Conservation (phyloP, 2,329 filamentous ascomycete genomes). For the Sphaerulina vaccinii region DNA sequence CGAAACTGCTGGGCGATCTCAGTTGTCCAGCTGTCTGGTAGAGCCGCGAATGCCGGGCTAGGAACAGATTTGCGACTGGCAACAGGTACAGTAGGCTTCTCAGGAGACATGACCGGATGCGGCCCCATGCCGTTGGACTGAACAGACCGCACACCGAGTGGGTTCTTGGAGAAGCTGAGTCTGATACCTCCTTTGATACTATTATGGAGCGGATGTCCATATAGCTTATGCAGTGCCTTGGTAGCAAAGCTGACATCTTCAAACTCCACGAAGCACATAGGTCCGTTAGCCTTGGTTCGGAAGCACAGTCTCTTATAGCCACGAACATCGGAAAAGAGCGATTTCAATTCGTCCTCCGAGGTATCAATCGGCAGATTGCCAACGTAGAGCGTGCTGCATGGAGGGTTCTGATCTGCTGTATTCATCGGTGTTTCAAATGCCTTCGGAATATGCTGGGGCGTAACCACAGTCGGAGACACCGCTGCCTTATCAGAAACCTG, state of each 20-base stretch:
- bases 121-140: constrained; percentile 59
- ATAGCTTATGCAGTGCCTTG: constrained; percentile 84
- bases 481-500: too few relatives aligned
- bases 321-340: constrained; percentile 86
- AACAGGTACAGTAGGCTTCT: too few relatives aligned
- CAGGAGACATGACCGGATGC: constrained; percentile 51
- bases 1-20: too few relatives aligned
- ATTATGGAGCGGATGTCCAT: constrained; percentile 83
- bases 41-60: too few relatives aligned
- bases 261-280: constrained; percentile 99
- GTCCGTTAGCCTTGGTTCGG: constrained; percentile 89
- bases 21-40: too few relatives aligned
- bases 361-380: constrained; percentile 94
- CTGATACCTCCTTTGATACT: constrained; percentile 93
- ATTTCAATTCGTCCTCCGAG: constrained; percentile 91
- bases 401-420: constrained; percentile 92
- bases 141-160: constrained; percentile 81
- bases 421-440: too few relatives aligned
- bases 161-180: constrained; percentile 96
- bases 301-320: constrained; percentile 96
- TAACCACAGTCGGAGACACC: too few relatives aligned
- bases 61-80: too few relatives aligned
- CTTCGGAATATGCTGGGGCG: too few relatives aligned
- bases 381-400: constrained; percentile 96
- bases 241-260: constrained; percentile 91